Conservation (phyloP, 1,284 basidiomycete species). For the Leccinum pallidistipes region DNA sequence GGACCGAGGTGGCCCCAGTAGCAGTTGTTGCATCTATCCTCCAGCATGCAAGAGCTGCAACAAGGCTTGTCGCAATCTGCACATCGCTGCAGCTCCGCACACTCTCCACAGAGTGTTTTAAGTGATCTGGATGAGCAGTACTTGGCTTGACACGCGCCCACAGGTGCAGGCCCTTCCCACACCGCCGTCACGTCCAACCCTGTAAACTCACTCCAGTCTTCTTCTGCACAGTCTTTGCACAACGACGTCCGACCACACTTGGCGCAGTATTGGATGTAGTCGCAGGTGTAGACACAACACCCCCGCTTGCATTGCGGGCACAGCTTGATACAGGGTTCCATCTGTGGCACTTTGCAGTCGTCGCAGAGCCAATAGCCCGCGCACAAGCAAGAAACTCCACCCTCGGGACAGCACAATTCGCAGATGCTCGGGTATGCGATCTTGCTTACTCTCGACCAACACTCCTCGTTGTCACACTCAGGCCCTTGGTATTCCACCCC, state of each 20-base stretch:
- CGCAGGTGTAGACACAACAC: slow-evolving; percentile 22
- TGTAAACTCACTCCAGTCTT: slow-evolving; percentile 16
- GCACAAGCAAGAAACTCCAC: slow-evolving; percentile 24
- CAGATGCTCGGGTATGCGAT: not conserved
- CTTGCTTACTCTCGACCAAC: not conserved
- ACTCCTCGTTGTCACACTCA: not conserved
- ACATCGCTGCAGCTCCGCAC: too few species aligned
- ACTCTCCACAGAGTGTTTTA: too few species aligned
- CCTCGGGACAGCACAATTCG: slow-evolving; percentile 16
- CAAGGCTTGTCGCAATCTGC: too few species aligned
- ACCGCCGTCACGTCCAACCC: not conserved
- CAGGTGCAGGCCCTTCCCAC: not conserved
- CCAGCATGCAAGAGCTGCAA: too few species aligned
- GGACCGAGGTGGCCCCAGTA: too few species aligned
- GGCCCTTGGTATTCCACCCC: not conserved
- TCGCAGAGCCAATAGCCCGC: slow-evolving; percentile 24
- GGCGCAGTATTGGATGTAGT: slow-evolving; percentile 22
- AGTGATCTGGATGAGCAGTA: not conserved
- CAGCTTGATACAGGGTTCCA: slow-evolving; percentile 8
- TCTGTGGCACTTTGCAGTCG: slow-evolving; percentile 16
- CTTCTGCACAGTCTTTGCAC: slow-evolving; percentile 26
- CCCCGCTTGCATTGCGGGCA: slow-evolving; percentile 19
- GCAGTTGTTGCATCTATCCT: too few species aligned
- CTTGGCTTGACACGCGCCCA: not conserved
- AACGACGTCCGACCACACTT: slow-evolving; percentile 20